Base-by-base conservation (phyloP, 2,329 filamentous ascomycete genomes). In the Epichloe glyceriae region DNA sequence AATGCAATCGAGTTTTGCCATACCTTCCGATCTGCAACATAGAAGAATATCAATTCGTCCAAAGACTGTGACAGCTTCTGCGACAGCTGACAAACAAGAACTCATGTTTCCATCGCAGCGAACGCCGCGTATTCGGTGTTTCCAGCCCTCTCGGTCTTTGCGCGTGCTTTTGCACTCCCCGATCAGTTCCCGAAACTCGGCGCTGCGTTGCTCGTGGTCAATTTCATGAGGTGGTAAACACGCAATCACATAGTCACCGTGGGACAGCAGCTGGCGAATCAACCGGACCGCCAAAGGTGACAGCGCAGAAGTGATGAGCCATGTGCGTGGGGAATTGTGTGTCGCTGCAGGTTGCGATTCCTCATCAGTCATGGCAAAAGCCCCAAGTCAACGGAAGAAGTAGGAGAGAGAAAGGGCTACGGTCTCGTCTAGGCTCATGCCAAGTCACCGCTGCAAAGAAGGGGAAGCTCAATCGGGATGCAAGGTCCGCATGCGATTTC, bases 171-270 rank as follows among this genome's bases (percentile, higher is more conserved):
- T 82, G 61, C 79, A 83, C 64, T 83, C 80, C 55, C 83, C 80
- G 51, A 94, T 76, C 56, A 95, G 85, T 55, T 81, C 80, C 51
- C 86, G 82, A 66, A 94, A 94, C 65, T 90, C 87, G 59, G 81
- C 76, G 64, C 83, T 86, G 56, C 87, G 81, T 45, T 79, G 77
- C 39, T 84, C 83, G 64, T 90, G 78, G 60, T 90, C 86, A 56
- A 90, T 83, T 67, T 93, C 87, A 47, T 78, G 72, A 3, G 88
- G 85, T 46, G 86, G 81, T 35, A 96, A 75, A 50, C 90, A 93
- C 5, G 88, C 86, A 46, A 91, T 85, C 45, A 95, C 85, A 64
- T 85, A 90, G 67, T 97, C 93, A 46, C 93, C 91, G 67, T 96
- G 89, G n/a, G 81, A 80, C 46, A 97, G 82, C 42, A 95, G 76